These are phyloP conservation scores for Fusarium staphyleae DNA, from an alignment of 2,329 filamentous ascomycete species.

Conservation along the genomic window DNA sequence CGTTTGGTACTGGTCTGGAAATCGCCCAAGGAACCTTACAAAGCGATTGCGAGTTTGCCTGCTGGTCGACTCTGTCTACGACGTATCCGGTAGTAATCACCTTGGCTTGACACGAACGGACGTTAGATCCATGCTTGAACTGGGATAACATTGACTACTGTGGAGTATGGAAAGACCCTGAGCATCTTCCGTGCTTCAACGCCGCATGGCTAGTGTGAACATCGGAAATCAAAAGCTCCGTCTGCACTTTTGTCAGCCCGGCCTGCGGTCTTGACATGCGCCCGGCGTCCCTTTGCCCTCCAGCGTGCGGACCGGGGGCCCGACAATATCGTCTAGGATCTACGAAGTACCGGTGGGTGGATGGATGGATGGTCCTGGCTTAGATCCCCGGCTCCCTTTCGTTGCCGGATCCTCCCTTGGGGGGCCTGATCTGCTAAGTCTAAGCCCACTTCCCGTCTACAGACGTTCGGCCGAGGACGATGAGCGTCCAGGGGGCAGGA, in stretches of 20 bases:
- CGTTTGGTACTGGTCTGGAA: slow-evolving; percentile 12
- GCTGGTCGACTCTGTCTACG: too few relatives aligned
- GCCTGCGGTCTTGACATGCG: not conserved
- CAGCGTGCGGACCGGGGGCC: not conserved
- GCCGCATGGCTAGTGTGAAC: not conserved
- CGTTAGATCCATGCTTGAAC: slow-evolving; percentile 16
- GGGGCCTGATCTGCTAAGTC: not conserved
- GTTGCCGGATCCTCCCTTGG: not conserved
- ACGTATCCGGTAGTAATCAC: slow-evolving; percentile 28
- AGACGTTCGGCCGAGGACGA: not conserved
- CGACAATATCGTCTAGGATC: slow-evolving; percentile 1
- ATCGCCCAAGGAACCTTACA: not conserved
- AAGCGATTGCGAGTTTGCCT: not conserved
- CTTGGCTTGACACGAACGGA: slow-evolving; percentile 4
- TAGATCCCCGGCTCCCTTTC: not conserved
- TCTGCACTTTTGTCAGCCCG: not conserved
- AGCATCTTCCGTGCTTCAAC: not conserved
- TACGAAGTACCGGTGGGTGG: slow-evolving; percentile 1
- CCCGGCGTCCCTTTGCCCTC: slow-evolving; percentile 7
- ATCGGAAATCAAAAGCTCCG: not conserved
- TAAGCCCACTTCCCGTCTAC: too few relatives aligned
- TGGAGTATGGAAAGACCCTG: slow-evolving; percentile 1
- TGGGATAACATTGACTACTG: slow-evolving; percentile 3
- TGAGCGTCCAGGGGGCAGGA: not conserved
- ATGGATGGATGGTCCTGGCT: not conserved